phyloP scores from a whole-genome alignment of 108 stramenopile genomes.

The Conticribra weissflogii region DNA sequence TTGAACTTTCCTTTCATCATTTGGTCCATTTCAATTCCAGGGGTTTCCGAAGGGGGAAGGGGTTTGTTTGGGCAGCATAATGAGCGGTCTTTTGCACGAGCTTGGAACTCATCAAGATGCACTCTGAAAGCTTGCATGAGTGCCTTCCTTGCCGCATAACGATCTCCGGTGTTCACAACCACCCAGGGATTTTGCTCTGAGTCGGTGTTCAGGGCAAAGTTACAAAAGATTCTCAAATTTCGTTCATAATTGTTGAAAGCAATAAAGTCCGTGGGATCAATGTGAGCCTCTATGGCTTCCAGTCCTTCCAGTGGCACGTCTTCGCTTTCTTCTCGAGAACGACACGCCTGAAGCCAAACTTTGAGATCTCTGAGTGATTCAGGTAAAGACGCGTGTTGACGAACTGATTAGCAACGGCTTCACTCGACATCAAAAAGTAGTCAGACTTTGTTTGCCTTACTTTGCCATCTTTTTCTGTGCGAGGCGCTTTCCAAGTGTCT shows the following conservation, averaged over 20 bases:
- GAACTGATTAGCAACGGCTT: too few relatives aligned
- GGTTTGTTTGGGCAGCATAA: constrained; percentile 19
- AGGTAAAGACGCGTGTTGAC: too few relatives aligned
- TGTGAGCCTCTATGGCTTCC: constrained; percentile 69
- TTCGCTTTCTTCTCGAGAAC: constrained; percentile 32
- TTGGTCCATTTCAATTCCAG: constrained; percentile 30
- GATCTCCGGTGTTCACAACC: constrained; percentile 54
- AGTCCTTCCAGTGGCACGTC: constrained; percentile 56
- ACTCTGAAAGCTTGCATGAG: constrained; percentile 61
- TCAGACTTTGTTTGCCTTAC: too few relatives aligned
- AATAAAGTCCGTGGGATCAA: constrained; percentile 84
- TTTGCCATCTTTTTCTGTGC: constrained; percentile 82
- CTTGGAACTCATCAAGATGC: constrained; percentile 46
- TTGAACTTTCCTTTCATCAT: constrained; percentile 41
- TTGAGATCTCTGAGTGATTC: constrained; percentile 63
- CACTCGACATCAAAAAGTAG: too few relatives aligned
- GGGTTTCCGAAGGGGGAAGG: constrained; percentile 10
- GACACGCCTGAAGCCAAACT: constrained; percentile 67
- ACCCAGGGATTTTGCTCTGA: constrained; percentile 42
- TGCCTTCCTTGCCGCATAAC: constrained; percentile 66
- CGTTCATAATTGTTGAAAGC: constrained; percentile 76
- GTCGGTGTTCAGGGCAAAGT: constrained; percentile 69
- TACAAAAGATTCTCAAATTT: constrained; percentile 63
- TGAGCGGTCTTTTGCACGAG: constrained; percentile 26
- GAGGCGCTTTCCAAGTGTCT: constrained; percentile 73